Percentiles rank a stretch among this genome's conserved stretches.
These are phyloP conservation scores for Debaryomyces subglobosus DNA, from an alignment of 1,139 yeast species.

Conservation along the genomic window DNA sequence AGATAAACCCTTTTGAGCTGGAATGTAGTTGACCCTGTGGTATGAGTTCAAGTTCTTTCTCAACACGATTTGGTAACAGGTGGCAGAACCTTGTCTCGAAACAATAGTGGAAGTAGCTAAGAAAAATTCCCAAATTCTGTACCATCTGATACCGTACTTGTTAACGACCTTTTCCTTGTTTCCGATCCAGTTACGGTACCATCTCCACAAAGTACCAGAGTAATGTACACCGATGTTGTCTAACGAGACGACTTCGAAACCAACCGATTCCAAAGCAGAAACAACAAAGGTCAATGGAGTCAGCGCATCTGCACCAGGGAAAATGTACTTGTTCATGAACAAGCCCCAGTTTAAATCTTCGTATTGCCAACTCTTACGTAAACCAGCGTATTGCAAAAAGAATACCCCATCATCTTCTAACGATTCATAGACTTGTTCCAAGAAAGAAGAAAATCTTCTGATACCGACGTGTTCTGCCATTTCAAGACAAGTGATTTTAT, in stretches of 20 bases:
- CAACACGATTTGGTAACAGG: conserved; percentile 88
- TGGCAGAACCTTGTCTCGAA: conserved; percentile 92
- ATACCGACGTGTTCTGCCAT: conserved; percentile 98
- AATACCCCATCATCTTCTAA: conserved; percentile 91
- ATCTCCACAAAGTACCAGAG: conserved; percentile 89
- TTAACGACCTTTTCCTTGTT: conserved; percentile 76
- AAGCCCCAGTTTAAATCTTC: conserved; percentile 94
- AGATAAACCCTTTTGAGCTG: conserved; percentile 74
- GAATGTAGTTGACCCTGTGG: conserved; percentile 82
- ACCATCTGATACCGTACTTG: conserved; percentile 90
- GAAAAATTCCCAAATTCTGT: conserved; percentile 91
- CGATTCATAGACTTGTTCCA: conserved; percentile 80
- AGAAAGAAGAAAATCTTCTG: conserved; percentile 75
- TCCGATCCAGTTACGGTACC: conserved; percentile 95
- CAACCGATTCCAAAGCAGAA: conserved; percentile 76
- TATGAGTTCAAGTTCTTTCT: conserved; percentile 87
- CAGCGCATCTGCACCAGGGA: conserved; percentile 98
- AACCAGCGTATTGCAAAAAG: conserved; percentile 87
- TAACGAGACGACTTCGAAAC: conserved; percentile 81
- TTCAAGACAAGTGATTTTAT: conserved; percentile 88
- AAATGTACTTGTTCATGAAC: conserved; percentile 93
- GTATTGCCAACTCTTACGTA: conserved; percentile 92
- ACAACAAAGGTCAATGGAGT: conserved; percentile 88
- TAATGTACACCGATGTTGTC: conserved; percentile 94
- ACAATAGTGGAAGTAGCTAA: conserved; percentile 80